Evolutionary conservation across 495 filamentous ascomycete genomes (phyloP), one percentile per base, ranked within the genome.

Genomic region (Endocarpon pusillum): DNA sequence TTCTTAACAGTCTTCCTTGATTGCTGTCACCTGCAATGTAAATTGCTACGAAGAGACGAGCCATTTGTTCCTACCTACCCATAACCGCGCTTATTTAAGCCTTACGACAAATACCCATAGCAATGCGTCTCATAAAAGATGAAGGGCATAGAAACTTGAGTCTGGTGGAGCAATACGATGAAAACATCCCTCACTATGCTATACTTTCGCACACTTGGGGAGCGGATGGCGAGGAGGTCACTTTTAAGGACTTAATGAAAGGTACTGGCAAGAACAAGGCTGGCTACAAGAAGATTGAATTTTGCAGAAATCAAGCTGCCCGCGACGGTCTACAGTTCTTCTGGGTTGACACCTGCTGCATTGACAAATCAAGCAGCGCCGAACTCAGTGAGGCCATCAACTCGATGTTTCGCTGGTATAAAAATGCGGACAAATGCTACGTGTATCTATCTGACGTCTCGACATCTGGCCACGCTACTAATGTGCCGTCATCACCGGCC

Each of bases 331-430:
- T 23, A 25, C n/a, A n/a, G n/a, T 67, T 64, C 31, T 22, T 66
- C 12, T 66, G 62, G 62, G 53, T 55, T 11, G 61, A 64, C 42
- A 61, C 54, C 1, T 62, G 57, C 40, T 66, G 60, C 42, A 66
- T 66, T 40, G 53, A 64, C 43, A 67, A 61, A 34, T 36, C 39
- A 2, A 50, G 59, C 33, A 46, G 38, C 12, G 48, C 45, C 17
- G 61, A 62, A 41, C 44, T 55, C 15, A 50, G 45, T n/a, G 51
- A 57, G 37, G 57, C 59, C 10, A 40, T 64, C 27, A 54, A 59
- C 7, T 49, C 53, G 21, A 64, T 64, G 61, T 58, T 57, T 7
- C 55, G 63, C 21, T 67, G 61, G 61, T 64, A 67, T 41, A 51
- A 48, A 2, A 53, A 57, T 31, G 58, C 61, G 15, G 59, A 60